Evolutionary conservation across 345 rosid species (phyloP), one percentile per base, ranked within the genome.

Genomic region (Triadica sebifera): DNA sequence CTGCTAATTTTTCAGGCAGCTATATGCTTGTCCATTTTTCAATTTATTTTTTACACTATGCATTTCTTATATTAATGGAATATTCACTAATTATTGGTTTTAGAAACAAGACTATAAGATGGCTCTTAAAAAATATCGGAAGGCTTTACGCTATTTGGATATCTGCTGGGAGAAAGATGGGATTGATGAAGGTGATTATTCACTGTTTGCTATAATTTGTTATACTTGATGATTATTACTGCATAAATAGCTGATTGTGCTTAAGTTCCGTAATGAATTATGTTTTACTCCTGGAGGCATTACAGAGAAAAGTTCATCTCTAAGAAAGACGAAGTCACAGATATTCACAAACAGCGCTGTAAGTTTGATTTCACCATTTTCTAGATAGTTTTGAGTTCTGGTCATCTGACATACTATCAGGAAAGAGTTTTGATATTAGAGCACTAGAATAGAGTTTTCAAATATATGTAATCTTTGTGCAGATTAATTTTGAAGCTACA

Each of bases 131-230:
- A 96, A 96, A 86, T 93, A 96, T 74, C 88, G 94, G 37, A 96
- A 95, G 87, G 94, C 92, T 66, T 72, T 95, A 59, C 89, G 91
- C 8, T 93, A 90, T 77, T 82, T 96, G 75, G 98, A 96, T 80
- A 84, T 89, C 74, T 90, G 97, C 87, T 96, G 98, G 99, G 98
- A 93, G 90, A 89, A 96, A 77, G 97, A 93, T 2, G 96, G 90
- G 73, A 96, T 93, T 59, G 95, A 96, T 57, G 93, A 91, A 88
- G 98, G 99, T 90, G 37, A 58, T 12, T 11, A 29, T 34, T 78
- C 52, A 58, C 4, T 62, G 7, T 29, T 8, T n/a, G 34, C 34
- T 29, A 29, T 29, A 29, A 29, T 29, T 63, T 46, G 8, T 34
- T 29, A 3, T 17, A 0, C 25, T 17, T 15, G 11, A 20, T 43